A percentile compares a stretch with the other conserved stretches of the same genome.
These are phyloP conservation scores for Biscutella laevigata DNA, from an alignment of 441 rosid species.

Conservation along the genomic window DNA sequence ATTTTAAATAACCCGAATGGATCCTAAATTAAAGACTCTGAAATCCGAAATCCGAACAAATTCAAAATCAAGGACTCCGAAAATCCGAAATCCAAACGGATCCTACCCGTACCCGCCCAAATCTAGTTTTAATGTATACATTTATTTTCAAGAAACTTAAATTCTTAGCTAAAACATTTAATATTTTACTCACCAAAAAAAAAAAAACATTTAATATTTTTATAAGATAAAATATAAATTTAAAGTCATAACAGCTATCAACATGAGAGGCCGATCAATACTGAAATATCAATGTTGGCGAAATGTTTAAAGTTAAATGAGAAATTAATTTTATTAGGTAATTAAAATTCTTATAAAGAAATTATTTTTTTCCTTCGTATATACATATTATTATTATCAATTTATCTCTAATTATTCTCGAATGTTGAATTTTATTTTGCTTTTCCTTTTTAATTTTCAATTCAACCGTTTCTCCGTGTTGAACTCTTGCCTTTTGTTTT, in stretches of 20 bases:
- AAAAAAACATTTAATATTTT: too few species aligned
- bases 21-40: too few species aligned
- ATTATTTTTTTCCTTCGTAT: background rate
- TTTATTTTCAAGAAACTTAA: too few species aligned
- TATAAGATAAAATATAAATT: too few species aligned
- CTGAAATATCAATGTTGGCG: background rate
- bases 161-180: too few species aligned
- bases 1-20: too few species aligned
- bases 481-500: slow-evolving; percentile 54
- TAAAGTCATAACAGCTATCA: background rate
- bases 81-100: too few species aligned
- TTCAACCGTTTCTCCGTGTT: slow-evolving; percentile 67
- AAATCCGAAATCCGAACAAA: too few species aligned
- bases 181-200: too few species aligned
- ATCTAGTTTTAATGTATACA: too few species aligned
- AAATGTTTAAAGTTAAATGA: background rate
- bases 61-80: too few species aligned
- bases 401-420: background rate
- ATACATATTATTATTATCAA: background rate
- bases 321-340: background rate
- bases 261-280: background rate
- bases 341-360: background rate
- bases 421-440: background rate
- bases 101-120: too few species aligned
- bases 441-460: background rate